These are phyloP conservation scores for Tirmania nivea DNA, from an alignment of 495 filamentous ascomycete genomes.

Conservation along the genomic window DNA sequence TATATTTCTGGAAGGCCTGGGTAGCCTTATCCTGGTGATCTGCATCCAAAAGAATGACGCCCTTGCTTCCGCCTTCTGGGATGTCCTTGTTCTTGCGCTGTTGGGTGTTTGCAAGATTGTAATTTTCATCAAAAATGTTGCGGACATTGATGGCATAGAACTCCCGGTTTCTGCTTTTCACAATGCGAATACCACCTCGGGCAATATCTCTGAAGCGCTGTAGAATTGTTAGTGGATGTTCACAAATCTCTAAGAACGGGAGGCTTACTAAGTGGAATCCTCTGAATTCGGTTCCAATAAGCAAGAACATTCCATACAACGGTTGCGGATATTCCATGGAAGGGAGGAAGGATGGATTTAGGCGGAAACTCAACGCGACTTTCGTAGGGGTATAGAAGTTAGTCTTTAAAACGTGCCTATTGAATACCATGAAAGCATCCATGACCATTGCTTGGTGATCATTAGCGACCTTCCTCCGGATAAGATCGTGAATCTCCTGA, in stretches of 20 bases:
- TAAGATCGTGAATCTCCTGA: conserved; percentile 51
- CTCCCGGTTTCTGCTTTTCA: conserved; percentile 89
- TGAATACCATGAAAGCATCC: conserved; percentile 91
- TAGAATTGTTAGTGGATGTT: neutral
- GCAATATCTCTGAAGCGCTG: conserved; percentile 79
- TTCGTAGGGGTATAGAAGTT: conserved; percentile 99
- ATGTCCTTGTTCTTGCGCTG: conserved; percentile 99
- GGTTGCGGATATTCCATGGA: conserved; percentile 81
- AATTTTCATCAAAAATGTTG: conserved; percentile 94
- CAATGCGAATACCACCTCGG: conserved; percentile 90
- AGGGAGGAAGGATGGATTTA: conserved; percentile 75
- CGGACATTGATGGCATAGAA: conserved; percentile 91
- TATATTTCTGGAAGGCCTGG: conserved; percentile 97
- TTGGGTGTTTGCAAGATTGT: conserved; percentile 92
- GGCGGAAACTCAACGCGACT: conserved; percentile 87
- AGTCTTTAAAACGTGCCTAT: conserved; percentile 74
- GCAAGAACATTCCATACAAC: conserved; percentile 93
- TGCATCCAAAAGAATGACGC: conserved; percentile 84
- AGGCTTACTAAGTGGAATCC: conserved; percentile 61
- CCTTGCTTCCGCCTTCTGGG: conserved; percentile 95
- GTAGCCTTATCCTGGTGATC: conserved; percentile 77
- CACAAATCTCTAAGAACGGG: too few relatives aligned
- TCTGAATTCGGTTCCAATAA: conserved; percentile 88
- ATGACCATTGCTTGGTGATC: conserved; percentile 98
- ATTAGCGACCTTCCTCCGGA: conserved; percentile 60